These are phyloP conservation scores for Pleurotus tuoliensis DNA, from an alignment of 768 basidiomycete genomes.

Conservation along the genomic window DNA sequence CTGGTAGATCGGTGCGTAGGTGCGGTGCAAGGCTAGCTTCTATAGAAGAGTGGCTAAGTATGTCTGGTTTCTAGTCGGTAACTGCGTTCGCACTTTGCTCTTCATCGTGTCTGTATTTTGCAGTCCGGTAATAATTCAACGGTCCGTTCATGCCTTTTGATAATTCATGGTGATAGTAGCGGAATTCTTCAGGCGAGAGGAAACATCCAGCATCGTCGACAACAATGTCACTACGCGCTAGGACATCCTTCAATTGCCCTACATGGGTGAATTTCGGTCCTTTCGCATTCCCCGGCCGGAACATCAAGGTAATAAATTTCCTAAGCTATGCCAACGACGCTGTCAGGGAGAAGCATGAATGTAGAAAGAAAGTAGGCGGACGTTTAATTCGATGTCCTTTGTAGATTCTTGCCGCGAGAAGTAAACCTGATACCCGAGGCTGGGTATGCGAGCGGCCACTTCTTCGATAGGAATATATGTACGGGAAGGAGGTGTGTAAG, in stretches of 20 bases:
- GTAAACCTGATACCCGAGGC: constrained; percentile 66
- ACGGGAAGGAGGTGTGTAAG: constrained; percentile 58
- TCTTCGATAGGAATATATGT: constrained; percentile 47
- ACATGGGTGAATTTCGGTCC: constrained; percentile 1
- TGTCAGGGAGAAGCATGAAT: neutral
- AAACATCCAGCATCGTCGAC: neutral
- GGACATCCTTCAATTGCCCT: constrained; percentile 1
- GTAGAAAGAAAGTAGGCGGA: constrained; percentile 22
- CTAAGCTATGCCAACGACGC: constrained; percentile 26
- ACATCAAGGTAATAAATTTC: constrained; percentile 30
- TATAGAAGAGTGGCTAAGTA: constrained; percentile 15
- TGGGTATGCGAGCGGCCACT: constrained; percentile 47
- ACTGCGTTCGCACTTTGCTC: constrained; percentile 36
- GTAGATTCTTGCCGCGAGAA: constrained; percentile 53
- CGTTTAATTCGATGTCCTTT: constrained; percentile 52
- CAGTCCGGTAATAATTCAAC: constrained; percentile 74
- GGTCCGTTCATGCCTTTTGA: constrained; percentile 61
- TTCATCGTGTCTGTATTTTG: constrained; percentile 59
- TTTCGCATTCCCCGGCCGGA: constrained; percentile 11
- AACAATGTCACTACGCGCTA: neutral
- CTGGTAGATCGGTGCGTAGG: constrained; percentile 46
- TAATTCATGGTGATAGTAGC: constrained; percentile 46
- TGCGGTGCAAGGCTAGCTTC: constrained; percentile 40
- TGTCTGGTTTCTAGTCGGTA: neutral
- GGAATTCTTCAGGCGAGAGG: constrained; percentile 40